Evolutionary conservation across 495 filamentous ascomycete species (phyloP).

Genomic region (Monascus purpureus): DNA sequence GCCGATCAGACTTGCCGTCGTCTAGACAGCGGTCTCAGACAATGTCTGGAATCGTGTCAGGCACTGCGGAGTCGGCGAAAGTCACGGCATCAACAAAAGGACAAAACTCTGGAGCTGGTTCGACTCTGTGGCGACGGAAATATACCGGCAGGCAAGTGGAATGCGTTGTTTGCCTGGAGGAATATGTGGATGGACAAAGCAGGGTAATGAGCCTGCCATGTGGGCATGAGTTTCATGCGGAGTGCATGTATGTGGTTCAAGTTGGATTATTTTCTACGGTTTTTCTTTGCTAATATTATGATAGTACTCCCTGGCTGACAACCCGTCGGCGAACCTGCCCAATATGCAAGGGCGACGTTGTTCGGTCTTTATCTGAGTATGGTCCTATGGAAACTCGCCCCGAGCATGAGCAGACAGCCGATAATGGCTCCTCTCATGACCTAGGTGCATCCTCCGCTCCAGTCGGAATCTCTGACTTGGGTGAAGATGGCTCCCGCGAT

Average conservation of each 20-base stretch:
- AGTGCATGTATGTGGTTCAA: slow-evolving; percentile 79
- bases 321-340: slow-evolving; percentile 90
- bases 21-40: slow-evolving; percentile 53
- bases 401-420: slow-evolving; percentile 28
- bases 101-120: slow-evolving; percentile 33
- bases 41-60: slow-evolving; percentile 36
- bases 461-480: slow-evolving; percentile 23
- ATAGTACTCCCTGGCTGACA: slow-evolving; percentile 93
- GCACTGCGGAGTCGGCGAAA: slow-evolving; percentile 19
- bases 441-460: slow-evolving; percentile 33
- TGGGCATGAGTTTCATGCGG: slow-evolving; percentile 93
- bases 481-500: slow-evolving; percentile 19
- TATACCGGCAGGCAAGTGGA: slow-evolving; percentile 82
- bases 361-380: slow-evolving; percentile 41
- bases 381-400: slow-evolving; percentile 35
- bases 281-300: slow-evolving; percentile 7
- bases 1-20: slow-evolving; percentile 15
- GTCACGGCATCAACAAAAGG: slow-evolving; percentile 22
- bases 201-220: slow-evolving; percentile 96
- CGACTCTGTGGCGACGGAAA: slow-evolving; percentile 55
- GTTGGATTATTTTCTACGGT: not conserved
- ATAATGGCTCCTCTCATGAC: slow-evolving; percentile 2
- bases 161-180: slow-evolving; percentile 95
- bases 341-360: slow-evolving; percentile 96
- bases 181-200: slow-evolving; percentile 91